Evolutionary conservation across 208 protist species (phyloP), one percentile per base, ranked within the genome.

Genomic region (Angomonas ambiguus): DNA sequence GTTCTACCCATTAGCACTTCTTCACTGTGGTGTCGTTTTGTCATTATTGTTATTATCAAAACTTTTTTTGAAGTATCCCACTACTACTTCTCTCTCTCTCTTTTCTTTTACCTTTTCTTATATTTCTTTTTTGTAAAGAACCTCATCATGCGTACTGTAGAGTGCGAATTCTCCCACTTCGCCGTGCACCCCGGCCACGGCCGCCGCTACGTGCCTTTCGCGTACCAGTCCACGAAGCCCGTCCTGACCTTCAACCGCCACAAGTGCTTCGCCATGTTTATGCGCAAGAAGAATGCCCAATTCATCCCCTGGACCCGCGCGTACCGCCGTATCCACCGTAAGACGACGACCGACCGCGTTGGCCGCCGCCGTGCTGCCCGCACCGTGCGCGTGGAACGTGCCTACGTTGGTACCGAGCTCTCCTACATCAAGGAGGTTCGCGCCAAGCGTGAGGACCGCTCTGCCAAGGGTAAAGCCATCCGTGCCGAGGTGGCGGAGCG

Each of bases 221-320:
- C 88, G 83, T 93, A 96, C 66, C 82, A 95, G 72, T 96, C 93
- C 62, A 97, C 93, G 76, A 96, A 94, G 89, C 93, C 93, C 56
- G 93, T 97, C 71, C 85, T 97, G 84, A 92, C 91, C 58, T 97
- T 97, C 82, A 74, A 82, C 56, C 79, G 81, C 71, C 85, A 87
- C 51, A 96, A 96, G 86, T 94, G 90, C 82, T 87, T 91, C 60
- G 87, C 77, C 35, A 74, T 96, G 79, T 97, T 94, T 89, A 88
- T 92, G 83, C 87, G 88, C 78, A 97, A 97, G 89, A 97, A 96
- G 89, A 97, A 97, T 87, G 91, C 93, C 60, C 88, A 91, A 69
- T 94, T 93, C 79, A 63, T 97, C 63, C 77, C 79, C 69, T 97
- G 93, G 93, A 97, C 93, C 74, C 85, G 88, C 79, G 91, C 91